Base-by-base conservation (phyloP, 2,329 filamentous ascomycete species). In the Microcyclosporella mali region DNA sequence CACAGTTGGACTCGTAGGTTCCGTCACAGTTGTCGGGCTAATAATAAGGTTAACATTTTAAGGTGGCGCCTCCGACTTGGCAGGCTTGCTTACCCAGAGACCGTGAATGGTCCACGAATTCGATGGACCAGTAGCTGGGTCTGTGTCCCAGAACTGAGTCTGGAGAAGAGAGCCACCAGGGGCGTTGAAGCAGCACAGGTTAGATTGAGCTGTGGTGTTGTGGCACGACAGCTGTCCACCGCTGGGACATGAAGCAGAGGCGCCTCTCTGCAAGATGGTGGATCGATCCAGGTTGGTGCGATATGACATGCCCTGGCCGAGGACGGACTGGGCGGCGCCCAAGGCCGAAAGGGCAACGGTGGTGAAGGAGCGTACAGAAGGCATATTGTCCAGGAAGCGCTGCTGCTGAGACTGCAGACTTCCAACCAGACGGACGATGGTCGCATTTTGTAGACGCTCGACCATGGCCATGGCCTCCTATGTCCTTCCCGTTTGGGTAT, bases 111-210 rank as follows among this genome's bases (percentile, higher is more conserved):
- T 87, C 84, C 84, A 89, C 4, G 78, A 81, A 58, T 86, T 75
- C 37, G 64, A 65, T 2, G 84, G 83, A 0, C 85, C 83, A 3
- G 78, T 75, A 1, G 73, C 67, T 1, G 82, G 82, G 45, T 74
- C 60, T 0, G 78, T 75, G 57, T 88, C 84, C 84, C 84, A 88
- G 66, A 88, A 88, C 56, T 88, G 84, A 2, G 85, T 88, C 62
- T 79, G 77, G 3, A 88, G 71, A 33, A 88, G 66, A 49, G 85
- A 77, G 6, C 85, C 85, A 3, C 82, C 79, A 0, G 84, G 84
- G 16, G 77, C 72, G 57, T 84, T 84, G 68, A 87, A 84, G 66
- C 85, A 88, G 68, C 85, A 88, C 6, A 80, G 75, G 56, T 88
- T 72, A 38, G 71, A 61, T n/a, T 77, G 73, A 6, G 66, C 64